Evolutionary conservation across 192 early-diverging fungal genomes (phyloP).

Genomic region (Linnemannia exigua): DNA sequence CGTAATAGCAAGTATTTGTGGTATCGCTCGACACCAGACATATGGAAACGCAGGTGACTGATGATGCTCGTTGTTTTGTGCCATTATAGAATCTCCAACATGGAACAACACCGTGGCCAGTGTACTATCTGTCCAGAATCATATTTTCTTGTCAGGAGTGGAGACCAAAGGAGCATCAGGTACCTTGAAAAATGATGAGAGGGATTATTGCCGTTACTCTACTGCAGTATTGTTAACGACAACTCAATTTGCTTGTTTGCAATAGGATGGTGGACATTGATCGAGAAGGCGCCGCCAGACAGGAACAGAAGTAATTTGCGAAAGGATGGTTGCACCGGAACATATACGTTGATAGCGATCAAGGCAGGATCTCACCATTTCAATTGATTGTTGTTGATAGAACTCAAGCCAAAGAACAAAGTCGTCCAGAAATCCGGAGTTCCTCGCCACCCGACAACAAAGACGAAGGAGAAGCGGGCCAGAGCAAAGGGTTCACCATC

Average conservation of each 20-base stretch:
- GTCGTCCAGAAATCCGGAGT: slow-evolving; percentile 26
- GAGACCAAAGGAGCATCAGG: slow-evolving; percentile 79
- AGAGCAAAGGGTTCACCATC: slow-evolving; percentile 38
- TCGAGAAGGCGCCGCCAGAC: slow-evolving; percentile 62
- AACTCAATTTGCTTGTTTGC: slow-evolving; percentile 28
- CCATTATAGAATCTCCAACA: slow-evolving; percentile 73
- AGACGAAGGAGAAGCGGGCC: slow-evolving; percentile 43
- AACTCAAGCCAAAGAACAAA: slow-evolving; percentile 53
- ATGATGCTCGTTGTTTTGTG: neutral
- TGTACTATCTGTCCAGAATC: slow-evolving; percentile 82
- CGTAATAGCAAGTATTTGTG: neutral
- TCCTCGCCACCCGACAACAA: slow-evolving; percentile 9
- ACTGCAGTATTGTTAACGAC: neutral
- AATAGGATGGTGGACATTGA: slow-evolving; percentile 69
- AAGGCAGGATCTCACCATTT: neutral
- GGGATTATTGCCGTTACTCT: neutral
- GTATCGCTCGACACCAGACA: neutral
- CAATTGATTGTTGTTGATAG: slow-evolving; percentile 10
- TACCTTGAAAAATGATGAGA: slow-evolving; percentile 50
- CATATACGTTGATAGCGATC: neutral
- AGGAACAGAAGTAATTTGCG: slow-evolving; percentile 56
- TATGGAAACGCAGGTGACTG: neutral
- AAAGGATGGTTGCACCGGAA: neutral
- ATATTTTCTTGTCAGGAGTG: slow-evolving; percentile 81
- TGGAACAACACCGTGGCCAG: slow-evolving; percentile 93